Evolutionary conservation across 2,329 filamentous ascomycete genomes (phyloP).

Genomic region (Diaporthe sp.): DNA sequence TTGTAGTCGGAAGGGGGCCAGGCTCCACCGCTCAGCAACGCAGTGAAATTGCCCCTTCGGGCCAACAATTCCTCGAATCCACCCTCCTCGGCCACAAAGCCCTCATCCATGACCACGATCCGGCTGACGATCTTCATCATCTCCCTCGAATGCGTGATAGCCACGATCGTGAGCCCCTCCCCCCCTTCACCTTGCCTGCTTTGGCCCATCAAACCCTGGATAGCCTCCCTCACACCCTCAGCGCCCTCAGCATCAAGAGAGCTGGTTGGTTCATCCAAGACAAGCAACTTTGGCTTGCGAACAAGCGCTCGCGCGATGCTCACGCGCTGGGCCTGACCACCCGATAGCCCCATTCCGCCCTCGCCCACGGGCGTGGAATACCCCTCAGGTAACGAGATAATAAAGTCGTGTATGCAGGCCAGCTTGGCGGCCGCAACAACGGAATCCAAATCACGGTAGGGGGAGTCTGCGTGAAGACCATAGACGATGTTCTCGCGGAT

Average conservation of each 20-base stretch:
- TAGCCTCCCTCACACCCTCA: conserved; percentile 69
- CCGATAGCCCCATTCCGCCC: conserved; percentile 78
- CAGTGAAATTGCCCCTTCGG: conserved; percentile 56
- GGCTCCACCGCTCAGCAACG: conserved; percentile 53
- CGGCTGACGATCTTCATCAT: conserved; percentile 88
- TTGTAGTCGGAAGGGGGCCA: conserved; percentile 30
- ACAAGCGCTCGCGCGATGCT: conserved; percentile 84
- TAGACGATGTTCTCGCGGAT: conserved; percentile 87
- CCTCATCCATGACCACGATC: conserved; percentile 78
- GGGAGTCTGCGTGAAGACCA: conserved; percentile 69
- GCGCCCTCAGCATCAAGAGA: conserved; percentile 79
- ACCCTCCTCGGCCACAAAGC: conserved; percentile 75
- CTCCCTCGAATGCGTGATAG: conserved; percentile 83
- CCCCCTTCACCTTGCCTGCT: conserved; percentile 29
- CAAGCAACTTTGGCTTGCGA: conserved; percentile 75
- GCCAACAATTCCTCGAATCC: conserved; percentile 69
- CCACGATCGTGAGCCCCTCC: conserved; percentile 73
- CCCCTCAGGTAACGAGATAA: conserved; percentile 74
- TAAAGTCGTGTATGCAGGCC: conserved; percentile 80
- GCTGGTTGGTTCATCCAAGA: conserved; percentile 89
- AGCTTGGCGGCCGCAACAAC: conserved; percentile 64
- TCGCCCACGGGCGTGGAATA: conserved; percentile 82
- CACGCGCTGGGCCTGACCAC: conserved; percentile 85
- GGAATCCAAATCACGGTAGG: conserved; percentile 55
- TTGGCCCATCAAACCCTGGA: conserved; percentile 62